phyloP scores from a whole-genome alignment of 768 basidiomycete genomes.

The Podaxis mareebaensis region DNA sequence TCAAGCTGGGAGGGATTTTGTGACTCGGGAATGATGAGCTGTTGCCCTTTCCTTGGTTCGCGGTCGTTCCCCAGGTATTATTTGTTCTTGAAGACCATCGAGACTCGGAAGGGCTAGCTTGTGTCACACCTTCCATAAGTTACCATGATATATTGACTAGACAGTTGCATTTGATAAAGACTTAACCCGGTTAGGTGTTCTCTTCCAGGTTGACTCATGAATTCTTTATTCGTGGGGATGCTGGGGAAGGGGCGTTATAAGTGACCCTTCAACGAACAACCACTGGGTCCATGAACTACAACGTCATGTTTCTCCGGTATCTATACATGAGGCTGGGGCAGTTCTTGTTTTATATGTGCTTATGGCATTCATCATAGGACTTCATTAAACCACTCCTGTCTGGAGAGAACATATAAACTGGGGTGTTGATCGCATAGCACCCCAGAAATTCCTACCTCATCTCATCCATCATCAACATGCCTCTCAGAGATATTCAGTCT shows the following conservation, averaged over 20 bases:
- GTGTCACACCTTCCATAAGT: no score
- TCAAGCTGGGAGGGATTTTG: no score
- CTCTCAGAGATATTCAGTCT: not conserved
- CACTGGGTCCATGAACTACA: not conserved
- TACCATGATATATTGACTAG: no score
- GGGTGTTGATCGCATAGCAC: not conserved
- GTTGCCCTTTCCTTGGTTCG: no score
- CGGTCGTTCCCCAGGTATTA: no score
- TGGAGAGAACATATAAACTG: not conserved
- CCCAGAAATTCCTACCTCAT: not conserved
- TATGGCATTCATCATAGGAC: not conserved
- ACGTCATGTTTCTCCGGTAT: not conserved
- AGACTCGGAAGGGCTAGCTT: no score
- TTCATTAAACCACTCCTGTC: not conserved
- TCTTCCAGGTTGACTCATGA: not conserved
- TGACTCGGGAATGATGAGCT: no score
- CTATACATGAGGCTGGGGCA: no score
- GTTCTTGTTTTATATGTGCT: not conserved
- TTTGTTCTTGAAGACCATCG: no score
- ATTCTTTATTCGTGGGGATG: not conserved
- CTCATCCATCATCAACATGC: not conserved
- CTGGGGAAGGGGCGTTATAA: not conserved
- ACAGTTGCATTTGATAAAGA: not conserved
- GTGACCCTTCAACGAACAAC: not conserved
- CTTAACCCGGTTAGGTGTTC: not conserved